phyloP scores from a whole-genome alignment of 495 filamentous ascomycete species.

The Tuber calosporum region DNA sequence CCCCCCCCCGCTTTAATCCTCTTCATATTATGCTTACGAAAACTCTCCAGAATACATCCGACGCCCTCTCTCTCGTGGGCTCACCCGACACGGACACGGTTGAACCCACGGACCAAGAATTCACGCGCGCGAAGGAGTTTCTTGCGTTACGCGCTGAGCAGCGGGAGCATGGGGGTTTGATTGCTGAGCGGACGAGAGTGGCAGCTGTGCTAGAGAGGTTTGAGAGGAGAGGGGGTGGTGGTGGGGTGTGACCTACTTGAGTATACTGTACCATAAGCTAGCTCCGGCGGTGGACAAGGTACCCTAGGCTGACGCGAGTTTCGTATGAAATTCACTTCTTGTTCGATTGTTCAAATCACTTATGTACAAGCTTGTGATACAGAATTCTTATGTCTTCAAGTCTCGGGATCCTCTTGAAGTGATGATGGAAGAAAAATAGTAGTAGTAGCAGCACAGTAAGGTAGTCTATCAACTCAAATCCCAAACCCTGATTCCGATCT shows the following conservation, averaged over 20 bases:
- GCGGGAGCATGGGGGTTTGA: not conserved
- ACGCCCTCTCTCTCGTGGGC: constrained; percentile 19
- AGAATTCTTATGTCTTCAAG: not conserved
- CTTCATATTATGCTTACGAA: not conserved
- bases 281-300: not conserved
- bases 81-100: not conserved
- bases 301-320: not conserved
- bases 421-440: not conserved
- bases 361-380: not conserved
- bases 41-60: constrained; percentile 5
- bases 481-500: constrained; percentile 2
- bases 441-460: not conserved
- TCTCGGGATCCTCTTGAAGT: not conserved
- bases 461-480: constrained; percentile 1
- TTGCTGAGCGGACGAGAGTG: constrained; percentile 8
- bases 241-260: too few relatives aligned
- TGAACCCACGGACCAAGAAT: constrained; percentile 2
- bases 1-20: not conserved
- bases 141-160: constrained; percentile 9
- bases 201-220: not conserved
- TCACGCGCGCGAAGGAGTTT: constrained; percentile 15
- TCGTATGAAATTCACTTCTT: not conserved
- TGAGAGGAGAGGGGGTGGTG: not conserved
- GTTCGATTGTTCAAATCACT: not conserved
- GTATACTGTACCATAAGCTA: not conserved